Conservation (phyloP, 2,329 filamentous ascomycete species). For the Diaporthe vexans region DNA sequence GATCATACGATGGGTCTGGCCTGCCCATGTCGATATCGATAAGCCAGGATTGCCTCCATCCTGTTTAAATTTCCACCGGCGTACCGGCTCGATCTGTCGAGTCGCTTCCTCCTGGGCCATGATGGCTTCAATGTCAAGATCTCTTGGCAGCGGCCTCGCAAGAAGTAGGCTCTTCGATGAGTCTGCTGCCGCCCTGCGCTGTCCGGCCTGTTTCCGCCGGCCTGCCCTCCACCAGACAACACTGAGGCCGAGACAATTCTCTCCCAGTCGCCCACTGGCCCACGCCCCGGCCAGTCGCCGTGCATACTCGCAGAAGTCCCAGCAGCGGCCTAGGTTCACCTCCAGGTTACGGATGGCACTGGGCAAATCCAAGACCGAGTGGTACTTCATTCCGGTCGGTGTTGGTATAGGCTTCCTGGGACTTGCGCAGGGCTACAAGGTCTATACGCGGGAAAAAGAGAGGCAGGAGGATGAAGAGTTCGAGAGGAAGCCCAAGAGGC, state of each 20-base stretch:
- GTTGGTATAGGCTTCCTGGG: conserved; percentile 89
- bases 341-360: conserved; percentile 65
- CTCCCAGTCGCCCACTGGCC: conserved; percentile 45
- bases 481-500: conserved; percentile 63
- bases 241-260: conserved; percentile 36
- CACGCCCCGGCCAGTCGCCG: conserved; percentile 46
- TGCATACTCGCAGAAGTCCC: conserved; percentile 58
- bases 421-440: conserved; percentile 85
- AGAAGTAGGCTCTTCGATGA: conserved; percentile 40
- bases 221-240: conserved; percentile 33
- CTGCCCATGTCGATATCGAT: conserved; percentile 38
- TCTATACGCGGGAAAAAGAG: conserved; percentile 69
- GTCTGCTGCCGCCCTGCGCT: conserved; percentile 37
- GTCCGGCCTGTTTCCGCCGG: conserved; percentile 40
- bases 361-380: conserved; percentile 75
- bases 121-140: conserved; percentile 42
- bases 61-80: conserved; percentile 24
- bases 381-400: conserved; percentile 91
- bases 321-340: conserved; percentile 64
- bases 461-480: conserved; percentile 61
- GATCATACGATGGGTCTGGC: conserved; percentile 40
- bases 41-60: conserved; percentile 38
- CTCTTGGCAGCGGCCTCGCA: conserved; percentile 41
- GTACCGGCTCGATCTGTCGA: conserved; percentile 11
- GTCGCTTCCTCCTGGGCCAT: conserved; percentile 29